Percentiles rank a stretch among this genome's conserved stretches.
phyloP scores from a whole-genome alignment of 208 protist species.

The Crithidia bombi region DNA sequence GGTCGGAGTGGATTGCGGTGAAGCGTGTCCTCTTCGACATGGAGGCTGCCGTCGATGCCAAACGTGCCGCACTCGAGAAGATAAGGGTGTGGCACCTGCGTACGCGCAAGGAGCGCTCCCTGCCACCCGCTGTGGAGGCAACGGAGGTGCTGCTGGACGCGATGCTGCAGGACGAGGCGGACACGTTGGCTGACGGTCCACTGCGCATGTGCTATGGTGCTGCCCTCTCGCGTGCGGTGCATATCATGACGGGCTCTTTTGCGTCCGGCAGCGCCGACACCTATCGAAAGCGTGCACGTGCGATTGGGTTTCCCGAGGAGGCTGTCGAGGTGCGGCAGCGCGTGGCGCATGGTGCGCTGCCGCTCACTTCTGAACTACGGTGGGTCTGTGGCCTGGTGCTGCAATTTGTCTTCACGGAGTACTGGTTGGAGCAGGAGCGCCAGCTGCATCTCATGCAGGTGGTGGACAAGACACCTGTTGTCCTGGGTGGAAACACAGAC shows the following conservation, averaged over 20 bases:
- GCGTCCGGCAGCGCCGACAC: slow-evolving; percentile 57
- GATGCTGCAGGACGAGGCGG: slow-evolving; percentile 61
- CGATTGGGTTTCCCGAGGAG: slow-evolving; percentile 84
- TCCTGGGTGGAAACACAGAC: background rate
- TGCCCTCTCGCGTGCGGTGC: slow-evolving; percentile 77
- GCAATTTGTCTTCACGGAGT: slow-evolving; percentile 78
- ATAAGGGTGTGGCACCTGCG: slow-evolving; percentile 71
- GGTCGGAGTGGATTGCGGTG: slow-evolving; percentile 67
- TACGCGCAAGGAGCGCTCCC: slow-evolving; percentile 46
- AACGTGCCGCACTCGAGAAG: slow-evolving; percentile 44
- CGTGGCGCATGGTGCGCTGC: slow-evolving; percentile 78
- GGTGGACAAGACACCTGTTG: slow-evolving; percentile 7
- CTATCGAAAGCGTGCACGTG: slow-evolving; percentile 75
- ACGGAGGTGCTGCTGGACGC: slow-evolving; percentile 68
- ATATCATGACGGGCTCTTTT: slow-evolving; percentile 87
- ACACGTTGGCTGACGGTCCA: slow-evolving; percentile 11
- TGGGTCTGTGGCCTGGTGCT: slow-evolving; percentile 77
- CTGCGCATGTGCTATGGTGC: slow-evolving; percentile 65
- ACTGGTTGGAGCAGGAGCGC: slow-evolving; percentile 77
- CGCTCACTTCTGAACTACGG: slow-evolving; percentile 75
- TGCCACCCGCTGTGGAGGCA: slow-evolving; percentile 77
- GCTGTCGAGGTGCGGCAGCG: slow-evolving; percentile 88
- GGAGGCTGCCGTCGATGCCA: slow-evolving; percentile 26
- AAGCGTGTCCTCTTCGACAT: slow-evolving; percentile 68
- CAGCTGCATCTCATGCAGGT: slow-evolving; percentile 62